Base-by-base conservation (phyloP, 2,329 filamentous ascomycete genomes). In the Microsporum canis region DNA sequence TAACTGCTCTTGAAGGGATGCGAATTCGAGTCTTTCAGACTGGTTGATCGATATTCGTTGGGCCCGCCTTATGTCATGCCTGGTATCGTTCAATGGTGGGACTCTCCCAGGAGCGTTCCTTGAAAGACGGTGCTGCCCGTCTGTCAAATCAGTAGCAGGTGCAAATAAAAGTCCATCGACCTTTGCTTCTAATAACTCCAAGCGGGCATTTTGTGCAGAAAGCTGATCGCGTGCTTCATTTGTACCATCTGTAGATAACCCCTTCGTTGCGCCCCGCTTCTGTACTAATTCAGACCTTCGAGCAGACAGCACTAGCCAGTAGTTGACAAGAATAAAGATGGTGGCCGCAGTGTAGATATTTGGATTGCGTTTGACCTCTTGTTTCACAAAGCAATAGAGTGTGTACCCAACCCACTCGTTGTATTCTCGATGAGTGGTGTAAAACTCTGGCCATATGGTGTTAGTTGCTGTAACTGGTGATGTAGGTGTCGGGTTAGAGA, bases 271-370 rank as follows among this genome's bases (percentile, higher is more conserved):
- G 10, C 23, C 23, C 5, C 23, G 43, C 43, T 47, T 10, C 17
- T 47, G n/a, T 8, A n/a, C n/a, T 2, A 29, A 6, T 27, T 47
- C 43, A 1, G 10, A 10, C 7, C 23, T 29, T 47, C 23, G 43
- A 3, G 23, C 43, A 12, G 43, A 47, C 10, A 17, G 5, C 5
- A 27, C 43, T 5, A 31, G 31, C 41, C 47, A 10, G 12, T 33
- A 31, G 38, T 60, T 55, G 34, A 62, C 33, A 31, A 57, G 10
- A 2, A 58, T 6, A 23, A 60, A 57, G 12, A 33, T 23, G 34
- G 29, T 29, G 31, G 55, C 53, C 23, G 59, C 23, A 12, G 59
- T 59, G 56, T 63, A 63, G 7, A 59, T 41, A 49, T 61, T 61
- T 5, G 61, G 55, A 33, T 61, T 45, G 12, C 59, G 59, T 14